Base-by-base conservation (phyloP, 2,329 filamentous ascomycete genomes). In the Bertia moriformis region DNA sequence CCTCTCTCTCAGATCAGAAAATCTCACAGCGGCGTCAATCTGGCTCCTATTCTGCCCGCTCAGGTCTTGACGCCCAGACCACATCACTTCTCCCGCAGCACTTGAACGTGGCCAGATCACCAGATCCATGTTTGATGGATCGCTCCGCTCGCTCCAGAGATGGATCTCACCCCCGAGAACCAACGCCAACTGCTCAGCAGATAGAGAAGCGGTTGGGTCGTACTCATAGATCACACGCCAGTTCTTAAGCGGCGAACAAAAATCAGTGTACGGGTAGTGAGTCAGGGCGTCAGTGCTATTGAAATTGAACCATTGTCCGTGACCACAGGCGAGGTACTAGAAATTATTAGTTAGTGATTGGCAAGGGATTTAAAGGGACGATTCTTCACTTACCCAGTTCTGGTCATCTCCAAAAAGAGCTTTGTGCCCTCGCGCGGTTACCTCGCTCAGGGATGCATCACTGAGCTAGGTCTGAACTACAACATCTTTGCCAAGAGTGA, bases 151-250 rank as follows among this genome's bases (percentile, higher is more conserved):
- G 45, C 71, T 72, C 85, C 85, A 94, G 42, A 86, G 71, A 41
- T 83, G 81, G 14, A 80, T 74, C 61, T 93, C 87, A 18, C 85
- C 87, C 33, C 87, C 87, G 5, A 91, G 56, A 2, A 93, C 78
- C 10, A 84, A 69, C 51, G 78, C 67, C 18, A 74, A 71, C 33
- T 74, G 57, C 18, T 76, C 66, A 7, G 58, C 59, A 0, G 78
- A 70, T 3, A 93, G 65, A 36, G 71, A 72, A 2, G 61, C 66
- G 3, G 77, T 62, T 0, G 86, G 86, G 52, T 93, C 79, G 56
- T 89, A 83, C 15, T 75, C 72, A 65, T 93, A 93, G 42, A 89
- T 69, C 19, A 84, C 65, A 4, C 76, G 72, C 87, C 87, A 94
- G 60, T 73, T 83, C 63, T 93, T 86, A 51, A 67, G 67, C 2